Base-by-base conservation (phyloP, 192 early-diverging fungal species). In the Umbelopsis ramanniana region DNA sequence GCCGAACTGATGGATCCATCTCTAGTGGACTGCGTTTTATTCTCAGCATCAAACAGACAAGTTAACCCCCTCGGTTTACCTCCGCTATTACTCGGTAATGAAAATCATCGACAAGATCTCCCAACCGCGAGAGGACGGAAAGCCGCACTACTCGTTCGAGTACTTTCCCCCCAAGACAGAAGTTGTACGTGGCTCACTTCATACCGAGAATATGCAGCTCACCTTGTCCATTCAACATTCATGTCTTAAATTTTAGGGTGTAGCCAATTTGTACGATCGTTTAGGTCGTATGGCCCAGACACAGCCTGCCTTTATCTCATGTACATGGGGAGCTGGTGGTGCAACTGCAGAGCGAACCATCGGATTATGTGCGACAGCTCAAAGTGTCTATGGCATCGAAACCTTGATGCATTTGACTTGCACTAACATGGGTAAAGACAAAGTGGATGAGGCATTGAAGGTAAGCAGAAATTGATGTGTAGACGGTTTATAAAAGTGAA, bases 111-210 rank as follows among this genome's bases (percentile, higher is more conserved):
- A 92, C 72, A 91, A 91, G 73, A 81, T 93, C 72, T 81, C 85
- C 57, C 82, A 83, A 74, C 89, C 89, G 38, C 76, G 86, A 45
- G 81, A 89, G 72, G 85, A 89, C 35, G 83, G 87, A 43, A 83
- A 80, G 52, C 83, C 87, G 26, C 80, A 82, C 55, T 92, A 89
- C 83, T 97, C 95, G 35, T 98, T 99, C 74, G 97, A 99, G 84
- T 99, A 93, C 87, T 99, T 98, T 71, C 96, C 97, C 47, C 97
- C 97, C 75, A 99, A 95, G 80, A 99, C 97, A 26, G 90, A 89
- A 71, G 85, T 86, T 72, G 84, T 83, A 83, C 72, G 48, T 54
- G 17, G 45, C 38, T 17, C 11, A 0, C 29, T 43, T 43, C 6
- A 4, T 43, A 1, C 40, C 40, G 40, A 43, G 11, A 43, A 11